Conservation (phyloP, 257 asterid species). For the Solanum chaucha region DNA sequence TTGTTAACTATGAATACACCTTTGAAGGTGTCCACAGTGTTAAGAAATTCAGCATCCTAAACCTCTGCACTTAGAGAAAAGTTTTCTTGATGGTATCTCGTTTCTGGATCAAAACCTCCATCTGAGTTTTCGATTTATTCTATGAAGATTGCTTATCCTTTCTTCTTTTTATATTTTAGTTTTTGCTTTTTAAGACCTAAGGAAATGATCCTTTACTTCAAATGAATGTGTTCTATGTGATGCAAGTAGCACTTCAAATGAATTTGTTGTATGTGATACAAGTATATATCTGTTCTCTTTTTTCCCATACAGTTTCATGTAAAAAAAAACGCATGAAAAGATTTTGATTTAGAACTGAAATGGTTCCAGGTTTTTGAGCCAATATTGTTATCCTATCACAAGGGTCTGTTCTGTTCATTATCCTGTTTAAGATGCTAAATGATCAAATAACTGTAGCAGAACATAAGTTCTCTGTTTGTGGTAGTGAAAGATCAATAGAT, state of each 20-base stretch:
- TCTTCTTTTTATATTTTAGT: not conserved
- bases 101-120: not conserved
- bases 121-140: not conserved
- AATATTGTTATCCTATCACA: not conserved
- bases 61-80: not conserved
- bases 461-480: not conserved
- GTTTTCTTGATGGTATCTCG: not conserved
- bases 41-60: not conserved
- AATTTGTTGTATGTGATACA: not conserved
- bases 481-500: not conserved
- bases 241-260: not conserved
- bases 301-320: not conserved
- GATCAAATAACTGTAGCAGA: not conserved
- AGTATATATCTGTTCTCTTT: not conserved
- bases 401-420: not conserved
- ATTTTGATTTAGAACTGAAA: not conserved
- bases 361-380: not conserved
- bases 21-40: not conserved
- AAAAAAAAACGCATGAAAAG: not conserved
- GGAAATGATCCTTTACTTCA: not conserved
- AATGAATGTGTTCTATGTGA: not conserved
- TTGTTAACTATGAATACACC: not conserved
- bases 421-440: not conserved
- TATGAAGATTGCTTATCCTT: not conserved
- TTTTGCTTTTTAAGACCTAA: not conserved